Percentiles rank a stretch among this genome's conserved stretches.
These are phyloP conservation scores for Talaromyces pinophilus DNA, from an alignment of 2,329 filamentous ascomycete species.

Conservation along the genomic window DNA sequence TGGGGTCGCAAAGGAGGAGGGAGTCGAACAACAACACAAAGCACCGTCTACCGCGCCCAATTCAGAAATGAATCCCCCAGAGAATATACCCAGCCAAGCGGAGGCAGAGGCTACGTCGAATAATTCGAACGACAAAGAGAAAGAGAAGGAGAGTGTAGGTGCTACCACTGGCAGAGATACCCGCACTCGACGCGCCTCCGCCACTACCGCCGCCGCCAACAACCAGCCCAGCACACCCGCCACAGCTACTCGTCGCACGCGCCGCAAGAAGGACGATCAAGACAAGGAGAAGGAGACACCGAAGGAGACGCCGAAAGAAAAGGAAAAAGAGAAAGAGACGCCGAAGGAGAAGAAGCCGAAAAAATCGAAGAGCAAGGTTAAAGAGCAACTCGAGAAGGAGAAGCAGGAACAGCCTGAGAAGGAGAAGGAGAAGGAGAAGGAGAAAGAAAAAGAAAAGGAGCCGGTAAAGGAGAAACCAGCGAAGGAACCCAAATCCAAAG, in stretches of 20 bases:
- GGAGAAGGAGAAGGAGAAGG: conserved; percentile 28
- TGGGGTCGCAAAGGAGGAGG: conserved; percentile 33
- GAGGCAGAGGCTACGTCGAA: conserved; percentile 1
- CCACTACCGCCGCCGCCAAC: conserved; percentile 27
- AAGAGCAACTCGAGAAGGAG: conserved; percentile 28
- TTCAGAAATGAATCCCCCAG: conserved; percentile 17
- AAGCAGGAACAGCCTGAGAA: conserved; percentile 35
- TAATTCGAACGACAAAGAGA: conserved; percentile 9
- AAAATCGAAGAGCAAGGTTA: conserved; percentile 26
- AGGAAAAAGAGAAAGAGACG: conserved; percentile 33
- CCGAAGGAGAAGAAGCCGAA: conserved; percentile 23
- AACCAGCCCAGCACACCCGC: conserved; percentile 27
- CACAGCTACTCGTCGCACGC: conserved; percentile 33
- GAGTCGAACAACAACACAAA: conserved; percentile 19
- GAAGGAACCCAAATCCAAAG: conserved; percentile 24
- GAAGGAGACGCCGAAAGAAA: conserved; percentile 30
- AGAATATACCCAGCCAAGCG: not conserved
- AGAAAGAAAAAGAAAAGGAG: conserved; percentile 27
- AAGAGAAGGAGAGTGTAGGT: conserved; percentile 17
- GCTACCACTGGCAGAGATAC: conserved; percentile 28
- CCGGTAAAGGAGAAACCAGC: not conserved
- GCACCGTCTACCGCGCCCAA: not conserved
- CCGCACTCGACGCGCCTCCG: conserved; percentile 37
- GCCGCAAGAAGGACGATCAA: conserved; percentile 42
- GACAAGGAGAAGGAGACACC: conserved; percentile 33